Conservation (phyloP, 2,329 filamentous ascomycete species). For the Fusarium sp. region DNA sequence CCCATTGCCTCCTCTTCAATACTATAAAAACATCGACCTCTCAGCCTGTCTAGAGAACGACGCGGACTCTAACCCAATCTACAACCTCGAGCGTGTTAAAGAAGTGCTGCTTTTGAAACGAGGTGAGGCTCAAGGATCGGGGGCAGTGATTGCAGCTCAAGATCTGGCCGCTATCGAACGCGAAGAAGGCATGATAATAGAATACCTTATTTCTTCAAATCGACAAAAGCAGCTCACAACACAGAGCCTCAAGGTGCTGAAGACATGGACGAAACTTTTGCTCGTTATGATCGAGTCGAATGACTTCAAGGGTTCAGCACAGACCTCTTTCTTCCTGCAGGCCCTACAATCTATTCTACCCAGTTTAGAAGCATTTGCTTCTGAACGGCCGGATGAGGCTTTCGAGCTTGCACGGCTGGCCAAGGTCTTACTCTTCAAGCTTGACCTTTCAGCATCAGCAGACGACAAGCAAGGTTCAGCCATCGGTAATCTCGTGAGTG, state of each 20-base stretch:
- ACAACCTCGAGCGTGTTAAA: slow-evolving; percentile 74
- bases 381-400: slow-evolving; percentile 74
- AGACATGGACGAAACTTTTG: slow-evolving; percentile 85
- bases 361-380: slow-evolving; percentile 81
- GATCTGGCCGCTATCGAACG: slow-evolving; percentile 61
- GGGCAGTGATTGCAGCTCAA: slow-evolving; percentile 59
- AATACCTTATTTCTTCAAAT: slow-evolving; percentile 71
- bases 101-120: slow-evolving; percentile 78
- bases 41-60: slow-evolving; percentile 70
- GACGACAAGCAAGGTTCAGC: slow-evolving; percentile 54
- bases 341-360: slow-evolving; percentile 88
- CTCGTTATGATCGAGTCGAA: slow-evolving; percentile 85
- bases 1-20: slow-evolving; percentile 62
- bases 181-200: slow-evolving; percentile 68
- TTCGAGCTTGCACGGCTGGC: slow-evolving; percentile 81
- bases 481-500: slow-evolving; percentile 79
- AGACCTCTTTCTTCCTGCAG: slow-evolving; percentile 83
- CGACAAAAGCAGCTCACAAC: slow-evolving; percentile 65
- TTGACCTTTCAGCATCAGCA: slow-evolving; percentile 64
- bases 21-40: slow-evolving; percentile 74
- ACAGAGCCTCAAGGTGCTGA: slow-evolving; percentile 73
- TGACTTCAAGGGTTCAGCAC: slow-evolving; percentile 77
- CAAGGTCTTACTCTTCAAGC: slow-evolving; percentile 74
- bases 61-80: slow-evolving; percentile 65
- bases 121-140: slow-evolving; percentile 65